phyloP scores from a whole-genome alignment of 208 protist genomes.

The Acanthamoeba lenticulata region DNA sequence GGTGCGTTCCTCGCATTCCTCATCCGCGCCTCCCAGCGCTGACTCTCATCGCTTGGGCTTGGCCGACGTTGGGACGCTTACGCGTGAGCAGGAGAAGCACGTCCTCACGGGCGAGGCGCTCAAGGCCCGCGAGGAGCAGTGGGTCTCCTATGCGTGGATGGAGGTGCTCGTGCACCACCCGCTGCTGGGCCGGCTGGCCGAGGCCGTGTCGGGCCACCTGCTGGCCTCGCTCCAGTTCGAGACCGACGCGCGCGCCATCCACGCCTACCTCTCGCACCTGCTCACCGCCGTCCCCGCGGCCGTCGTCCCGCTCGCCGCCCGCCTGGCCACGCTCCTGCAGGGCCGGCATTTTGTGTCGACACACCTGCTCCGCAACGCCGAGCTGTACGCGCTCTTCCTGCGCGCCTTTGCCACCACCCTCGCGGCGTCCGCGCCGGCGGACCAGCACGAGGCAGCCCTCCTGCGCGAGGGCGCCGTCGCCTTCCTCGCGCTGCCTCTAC shows the following conservation, averaged over 20 bases:
- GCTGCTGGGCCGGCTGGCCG: not conserved
- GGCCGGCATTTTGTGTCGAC: not conserved
- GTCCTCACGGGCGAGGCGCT: not conserved
- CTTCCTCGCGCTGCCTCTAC: not conserved
- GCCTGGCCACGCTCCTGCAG: not conserved
- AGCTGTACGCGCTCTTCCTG: constrained; percentile 27
- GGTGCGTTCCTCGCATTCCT: not conserved
- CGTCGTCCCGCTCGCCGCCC: not conserved
- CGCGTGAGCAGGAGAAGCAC: not conserved
- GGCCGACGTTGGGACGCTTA: too few species aligned
- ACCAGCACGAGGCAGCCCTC: not conserved
- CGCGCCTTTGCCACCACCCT: not conserved
- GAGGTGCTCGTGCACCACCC: not conserved
- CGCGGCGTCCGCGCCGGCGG: not conserved
- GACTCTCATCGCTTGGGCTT: not conserved
- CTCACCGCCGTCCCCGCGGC: not conserved
- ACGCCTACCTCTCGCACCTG: constrained; percentile 47
- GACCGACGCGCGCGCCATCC: not conserved
- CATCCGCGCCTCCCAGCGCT: not conserved
- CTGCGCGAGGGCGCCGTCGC: not conserved
- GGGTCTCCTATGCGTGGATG: constrained; percentile 10
- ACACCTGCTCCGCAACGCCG: constrained; percentile 2
- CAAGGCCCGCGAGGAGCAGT: not conserved
- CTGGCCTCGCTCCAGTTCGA: constrained; percentile 37
- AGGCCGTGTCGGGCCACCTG: not conserved